These are phyloP conservation scores for Ophiostoma sp. DNA, from an alignment of 2,329 filamentous ascomycete genomes.

Conservation along the genomic window DNA sequence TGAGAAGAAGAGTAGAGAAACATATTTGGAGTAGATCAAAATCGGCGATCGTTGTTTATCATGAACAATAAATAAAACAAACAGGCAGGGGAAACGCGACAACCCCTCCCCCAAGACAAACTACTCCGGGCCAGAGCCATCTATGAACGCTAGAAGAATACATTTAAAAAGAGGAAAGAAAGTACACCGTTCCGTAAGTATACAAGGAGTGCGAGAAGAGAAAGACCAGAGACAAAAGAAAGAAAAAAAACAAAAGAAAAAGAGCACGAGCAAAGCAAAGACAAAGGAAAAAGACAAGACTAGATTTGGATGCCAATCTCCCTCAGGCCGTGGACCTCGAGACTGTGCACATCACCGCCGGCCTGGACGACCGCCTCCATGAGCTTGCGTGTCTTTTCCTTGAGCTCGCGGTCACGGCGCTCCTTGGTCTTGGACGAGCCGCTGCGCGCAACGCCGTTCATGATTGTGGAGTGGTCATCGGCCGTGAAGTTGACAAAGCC, in stretches of 20 bases:
- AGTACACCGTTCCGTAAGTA: neutral
- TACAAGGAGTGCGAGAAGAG: neutral
- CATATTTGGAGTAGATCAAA: neutral
- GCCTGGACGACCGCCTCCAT: conserved; percentile 65
- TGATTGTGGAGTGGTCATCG: conserved; percentile 67
- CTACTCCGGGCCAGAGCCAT: neutral
- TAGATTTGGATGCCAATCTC: conserved; percentile 1
- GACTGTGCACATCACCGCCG: conserved; percentile 58
- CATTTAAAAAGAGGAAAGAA: neutral
- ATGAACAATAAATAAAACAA: neutral
- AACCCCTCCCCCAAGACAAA: neutral
- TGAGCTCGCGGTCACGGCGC: conserved; percentile 79
- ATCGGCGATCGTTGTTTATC: neutral
- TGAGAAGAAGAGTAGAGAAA: neutral
- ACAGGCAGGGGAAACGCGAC: neutral
- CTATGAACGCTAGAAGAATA: neutral
- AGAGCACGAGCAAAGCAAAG: neutral
- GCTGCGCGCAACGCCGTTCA: conserved; percentile 85
- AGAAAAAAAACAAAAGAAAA: neutral
- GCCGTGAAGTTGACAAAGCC: conserved; percentile 90
- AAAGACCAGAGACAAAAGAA: neutral
- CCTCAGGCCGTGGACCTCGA: conserved; percentile 19
- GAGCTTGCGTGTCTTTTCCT: conserved; percentile 65
- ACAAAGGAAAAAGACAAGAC: neutral
- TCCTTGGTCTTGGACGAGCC: conserved; percentile 93